Conservation (phyloP, 208 protist species). For the Acanthamoeba culbertsoni region DNA sequence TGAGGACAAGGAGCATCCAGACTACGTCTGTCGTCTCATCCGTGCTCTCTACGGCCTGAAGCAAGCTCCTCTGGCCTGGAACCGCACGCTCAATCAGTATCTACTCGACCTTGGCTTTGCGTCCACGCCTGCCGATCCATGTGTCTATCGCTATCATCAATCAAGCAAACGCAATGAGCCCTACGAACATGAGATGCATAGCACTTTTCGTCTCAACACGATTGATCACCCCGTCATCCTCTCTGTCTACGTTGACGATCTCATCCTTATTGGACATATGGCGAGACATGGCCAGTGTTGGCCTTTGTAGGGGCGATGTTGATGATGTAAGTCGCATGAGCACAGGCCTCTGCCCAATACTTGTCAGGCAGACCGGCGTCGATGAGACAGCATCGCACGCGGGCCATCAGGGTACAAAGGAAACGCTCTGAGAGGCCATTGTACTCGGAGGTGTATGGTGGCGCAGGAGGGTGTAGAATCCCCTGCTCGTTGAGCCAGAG, state of each 20-base stretch:
- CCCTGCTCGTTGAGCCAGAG: too few species aligned
- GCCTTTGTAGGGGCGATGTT: neutral
- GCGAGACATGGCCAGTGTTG: neutral
- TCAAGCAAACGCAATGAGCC: neutral
- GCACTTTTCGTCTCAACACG: neutral
- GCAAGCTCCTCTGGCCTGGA: neutral
- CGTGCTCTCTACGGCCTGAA: conserved; percentile 20
- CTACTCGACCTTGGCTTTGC: neutral
- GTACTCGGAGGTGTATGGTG: neutral
- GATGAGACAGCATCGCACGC: neutral
- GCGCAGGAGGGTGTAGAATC: too few species aligned
- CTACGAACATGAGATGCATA: neutral
- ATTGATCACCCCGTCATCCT: too few species aligned
- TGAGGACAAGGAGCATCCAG: neutral
- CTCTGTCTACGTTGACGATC: too few species aligned
- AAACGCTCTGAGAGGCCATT: neutral
- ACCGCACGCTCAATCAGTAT: neutral
- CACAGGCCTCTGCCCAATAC: neutral
- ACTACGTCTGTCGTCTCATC: conserved; percentile 11
- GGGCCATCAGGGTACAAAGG: neutral
- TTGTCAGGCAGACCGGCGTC: neutral
- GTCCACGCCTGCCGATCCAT: neutral
- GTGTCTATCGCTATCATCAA: neutral
- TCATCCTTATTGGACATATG: too few species aligned
- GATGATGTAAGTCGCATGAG: neutral